Conservation (phyloP, 495 filamentous ascomycete species). For the Chaetomium cochliodes region DNA sequence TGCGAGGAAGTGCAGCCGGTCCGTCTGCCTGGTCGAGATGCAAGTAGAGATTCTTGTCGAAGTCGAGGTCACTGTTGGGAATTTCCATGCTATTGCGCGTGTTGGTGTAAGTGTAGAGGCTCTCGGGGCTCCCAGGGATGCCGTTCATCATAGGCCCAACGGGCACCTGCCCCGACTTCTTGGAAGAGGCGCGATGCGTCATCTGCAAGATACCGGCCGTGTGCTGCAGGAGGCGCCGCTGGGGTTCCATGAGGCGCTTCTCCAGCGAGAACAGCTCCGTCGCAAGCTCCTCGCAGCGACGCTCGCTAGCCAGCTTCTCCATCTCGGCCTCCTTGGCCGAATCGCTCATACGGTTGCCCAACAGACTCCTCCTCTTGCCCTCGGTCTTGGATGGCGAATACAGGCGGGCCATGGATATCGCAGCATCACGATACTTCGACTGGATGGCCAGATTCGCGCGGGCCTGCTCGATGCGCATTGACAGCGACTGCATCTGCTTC, state of each 20-base stretch:
- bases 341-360: constrained; percentile 50
- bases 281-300: constrained; percentile 81
- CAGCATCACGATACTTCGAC: constrained; percentile 89
- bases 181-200: constrained; percentile 64
- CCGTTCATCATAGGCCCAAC: constrained; percentile 44
- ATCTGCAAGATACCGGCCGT: constrained; percentile 88
- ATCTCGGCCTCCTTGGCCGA: constrained; percentile 62
- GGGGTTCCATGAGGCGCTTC: constrained; percentile 66
- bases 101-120: constrained; percentile 60
- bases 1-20: constrained; percentile 33
- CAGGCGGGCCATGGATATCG: constrained; percentile 75
- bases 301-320: constrained; percentile 69
- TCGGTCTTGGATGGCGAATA: constrained; percentile 53
- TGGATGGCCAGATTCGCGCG: constrained; percentile 84
- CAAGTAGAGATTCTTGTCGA: constrained; percentile 76
- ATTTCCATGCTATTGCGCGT: constrained; percentile 50
- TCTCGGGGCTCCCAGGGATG: constrained; percentile 67
- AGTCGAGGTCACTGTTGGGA: constrained; percentile 54
- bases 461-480: constrained; percentile 72
- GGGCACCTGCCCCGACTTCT: constrained; percentile 31
- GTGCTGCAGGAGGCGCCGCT: constrained; percentile 76
- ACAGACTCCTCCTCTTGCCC: constrained; percentile 52
- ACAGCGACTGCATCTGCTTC: constrained; percentile 70
- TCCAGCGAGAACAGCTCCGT: constrained; percentile 76
- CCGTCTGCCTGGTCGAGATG: constrained; percentile 65